These are phyloP conservation scores for Cucurbita argyrosperma DNA, from an alignment of 306 rosid species.

Conservation along the genomic window DNA sequence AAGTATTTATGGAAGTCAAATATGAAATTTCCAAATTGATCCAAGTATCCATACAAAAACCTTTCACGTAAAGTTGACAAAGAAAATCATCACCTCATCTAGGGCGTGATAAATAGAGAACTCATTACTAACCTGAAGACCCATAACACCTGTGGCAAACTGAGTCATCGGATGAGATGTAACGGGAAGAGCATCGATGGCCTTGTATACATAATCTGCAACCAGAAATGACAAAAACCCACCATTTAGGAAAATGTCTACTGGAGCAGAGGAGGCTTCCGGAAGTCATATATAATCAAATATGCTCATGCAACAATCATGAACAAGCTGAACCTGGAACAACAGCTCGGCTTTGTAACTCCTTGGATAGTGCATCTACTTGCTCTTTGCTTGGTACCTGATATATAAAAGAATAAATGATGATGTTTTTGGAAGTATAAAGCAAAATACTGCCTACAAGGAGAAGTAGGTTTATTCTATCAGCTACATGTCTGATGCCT, in stretches of 20 bases:
- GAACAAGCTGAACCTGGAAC: constrained; percentile 56
- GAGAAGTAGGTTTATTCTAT: background rate
- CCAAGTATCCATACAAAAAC: background rate
- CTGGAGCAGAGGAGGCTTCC: background rate
- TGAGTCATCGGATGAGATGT: constrained; percentile 96
- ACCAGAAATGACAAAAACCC: constrained; percentile 12
- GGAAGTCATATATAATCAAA: background rate
- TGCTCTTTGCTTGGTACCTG: constrained; percentile 91
- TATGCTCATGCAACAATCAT: background rate
- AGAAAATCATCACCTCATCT: background rate
- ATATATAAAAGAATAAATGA: constrained; percentile 6
- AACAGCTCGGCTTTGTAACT: constrained; percentile 63
- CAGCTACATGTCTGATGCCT: background rate
- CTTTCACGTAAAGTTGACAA: background rate
- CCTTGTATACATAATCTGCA: constrained; percentile 78
- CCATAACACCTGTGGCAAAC: constrained; percentile 89
- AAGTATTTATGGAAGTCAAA: background rate
- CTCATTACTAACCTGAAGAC: constrained; percentile 64
- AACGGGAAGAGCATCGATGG: constrained; percentile 81
- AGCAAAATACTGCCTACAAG: background rate
- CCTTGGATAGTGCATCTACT: constrained; percentile 70
- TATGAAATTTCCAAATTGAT: background rate
- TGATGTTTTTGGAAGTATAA: background rate
- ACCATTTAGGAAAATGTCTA: background rate
- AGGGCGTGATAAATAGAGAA: constrained; percentile 1